A percentile compares a stretch with the other conserved stretches of the same genome.
Evolutionary conservation across 2,329 filamentous ascomycete genomes (phyloP).

Genomic region (Alternaria incomplexa): DNA sequence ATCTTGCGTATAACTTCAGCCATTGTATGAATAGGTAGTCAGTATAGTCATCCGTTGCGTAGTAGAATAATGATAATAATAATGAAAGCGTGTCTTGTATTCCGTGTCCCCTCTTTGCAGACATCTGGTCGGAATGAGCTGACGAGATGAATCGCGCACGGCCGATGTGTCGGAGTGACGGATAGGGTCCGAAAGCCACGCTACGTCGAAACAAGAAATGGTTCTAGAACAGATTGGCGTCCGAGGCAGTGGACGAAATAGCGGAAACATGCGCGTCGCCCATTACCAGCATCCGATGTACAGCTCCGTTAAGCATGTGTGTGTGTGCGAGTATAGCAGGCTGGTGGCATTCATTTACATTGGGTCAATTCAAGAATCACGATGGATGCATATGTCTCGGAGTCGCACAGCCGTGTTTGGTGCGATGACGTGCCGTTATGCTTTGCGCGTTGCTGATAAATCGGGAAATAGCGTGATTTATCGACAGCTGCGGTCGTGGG

Average conservation of each 20-base stretch:
- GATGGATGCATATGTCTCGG: not conserved
- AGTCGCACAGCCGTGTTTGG: not conserved
- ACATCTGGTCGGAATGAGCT: not conserved
- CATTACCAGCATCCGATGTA: not conserved
- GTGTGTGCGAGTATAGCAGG: not conserved
- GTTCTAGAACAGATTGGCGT: conserved; percentile 8
- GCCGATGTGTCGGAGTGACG: not conserved
- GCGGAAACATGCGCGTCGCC: conserved; percentile 1
- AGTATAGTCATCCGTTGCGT: conserved; percentile 9
- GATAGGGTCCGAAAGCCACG: not conserved
- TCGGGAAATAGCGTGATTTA: conserved; percentile 14
- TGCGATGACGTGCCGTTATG: conserved; percentile 21
- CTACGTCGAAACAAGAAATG: not conserved
- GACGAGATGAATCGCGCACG: not conserved
- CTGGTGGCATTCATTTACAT: not conserved
- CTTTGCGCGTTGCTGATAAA: conserved; percentile 36
- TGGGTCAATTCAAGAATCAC: not conserved
- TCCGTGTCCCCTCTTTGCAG: not conserved
- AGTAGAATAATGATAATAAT: conserved; percentile 5
- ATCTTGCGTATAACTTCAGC: conserved; percentile 9
- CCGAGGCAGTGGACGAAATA: not conserved
- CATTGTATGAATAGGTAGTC: conserved; percentile 15
- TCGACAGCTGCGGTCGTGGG: conserved; percentile 19
- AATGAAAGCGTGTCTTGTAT: not conserved
- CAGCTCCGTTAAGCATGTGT: not conserved